These are phyloP conservation scores for Trichosporon sp. DNA, from an alignment of 1,284 basidiomycete genomes.

Conservation along the genomic window DNA sequence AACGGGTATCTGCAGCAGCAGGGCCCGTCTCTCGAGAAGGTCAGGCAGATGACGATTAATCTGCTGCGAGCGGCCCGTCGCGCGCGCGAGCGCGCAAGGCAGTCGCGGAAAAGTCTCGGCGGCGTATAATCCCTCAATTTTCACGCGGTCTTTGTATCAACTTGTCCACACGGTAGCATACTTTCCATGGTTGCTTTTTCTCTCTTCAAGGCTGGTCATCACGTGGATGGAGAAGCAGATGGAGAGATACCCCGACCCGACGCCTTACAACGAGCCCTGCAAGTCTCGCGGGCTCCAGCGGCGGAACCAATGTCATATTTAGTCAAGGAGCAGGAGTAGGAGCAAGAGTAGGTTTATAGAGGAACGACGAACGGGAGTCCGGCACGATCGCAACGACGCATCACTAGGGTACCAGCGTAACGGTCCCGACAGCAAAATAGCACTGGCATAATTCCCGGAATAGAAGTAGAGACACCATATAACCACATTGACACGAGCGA, in stretches of 20 bases:
- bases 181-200: background rate
- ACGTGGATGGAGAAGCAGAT: too few species aligned
- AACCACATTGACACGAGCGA: background rate
- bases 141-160: background rate
- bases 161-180: background rate
- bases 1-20: slow-evolving; percentile 56
- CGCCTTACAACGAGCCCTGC: too few species aligned
- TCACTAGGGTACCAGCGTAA: background rate
- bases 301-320: background rate
- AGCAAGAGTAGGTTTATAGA: background rate
- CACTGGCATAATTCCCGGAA: background rate
- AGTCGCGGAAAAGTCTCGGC: slow-evolving; percentile 20
- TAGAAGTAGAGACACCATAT: slow-evolving; percentile 4
- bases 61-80: slow-evolving; percentile 37
- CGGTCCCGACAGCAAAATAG: background rate
- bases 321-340: background rate
- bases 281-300: too few species aligned
- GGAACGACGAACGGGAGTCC: background rate
- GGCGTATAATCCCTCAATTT: slow-evolving; percentile 1
- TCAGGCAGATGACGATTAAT: slow-evolving; percentile 30
- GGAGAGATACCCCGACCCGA: background rate
- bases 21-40: slow-evolving; percentile 16
- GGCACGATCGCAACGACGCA: background rate
- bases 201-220: background rate
- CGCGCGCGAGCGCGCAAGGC: slow-evolving; percentile 32